Conservation (phyloP, 2,329 filamentous ascomycete species). For the Berkeleyomyces rouxiae region DNA sequence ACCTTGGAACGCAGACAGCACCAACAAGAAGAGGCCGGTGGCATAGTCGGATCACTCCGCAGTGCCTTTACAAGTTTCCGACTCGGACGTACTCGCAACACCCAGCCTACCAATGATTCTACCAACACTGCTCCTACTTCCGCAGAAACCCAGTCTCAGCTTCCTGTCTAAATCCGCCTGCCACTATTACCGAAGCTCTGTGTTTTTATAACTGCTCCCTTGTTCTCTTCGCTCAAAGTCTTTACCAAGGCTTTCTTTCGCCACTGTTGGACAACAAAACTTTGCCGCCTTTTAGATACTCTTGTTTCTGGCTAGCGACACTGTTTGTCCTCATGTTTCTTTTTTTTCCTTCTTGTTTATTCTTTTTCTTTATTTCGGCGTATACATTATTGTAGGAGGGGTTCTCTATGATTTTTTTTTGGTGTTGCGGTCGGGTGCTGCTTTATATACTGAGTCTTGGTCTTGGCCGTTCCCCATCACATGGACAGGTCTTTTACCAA, state of each 20-base stretch:
- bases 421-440: not conserved
- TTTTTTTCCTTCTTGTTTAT: not conserved
- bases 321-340: not conserved
- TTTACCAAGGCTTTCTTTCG: not conserved
- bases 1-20: not conserved
- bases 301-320: not conserved
- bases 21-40: slow-evolving; percentile 1
- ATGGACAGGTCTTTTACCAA: not conserved
- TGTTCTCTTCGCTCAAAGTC: too few relatives aligned
- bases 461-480: not conserved
- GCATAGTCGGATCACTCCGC: slow-evolving; percentile 7
- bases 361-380: slow-evolving; percentile 8
- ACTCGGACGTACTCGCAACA: not conserved
- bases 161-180: too few relatives aligned
- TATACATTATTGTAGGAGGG: slow-evolving; percentile 11
- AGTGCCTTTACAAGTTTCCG: slow-evolving; percentile 14
- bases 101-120: not conserved
- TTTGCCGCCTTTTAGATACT: not conserved
- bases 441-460: not conserved
- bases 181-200: too few relatives aligned
- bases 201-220: too few relatives aligned
- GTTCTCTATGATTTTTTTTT: not conserved
- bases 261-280: not conserved
- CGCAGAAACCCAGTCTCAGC: not conserved
- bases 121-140: not conserved